phyloP scores from a whole-genome alignment of 139 green algal species.

The Coccomyxa sp. region DNA sequence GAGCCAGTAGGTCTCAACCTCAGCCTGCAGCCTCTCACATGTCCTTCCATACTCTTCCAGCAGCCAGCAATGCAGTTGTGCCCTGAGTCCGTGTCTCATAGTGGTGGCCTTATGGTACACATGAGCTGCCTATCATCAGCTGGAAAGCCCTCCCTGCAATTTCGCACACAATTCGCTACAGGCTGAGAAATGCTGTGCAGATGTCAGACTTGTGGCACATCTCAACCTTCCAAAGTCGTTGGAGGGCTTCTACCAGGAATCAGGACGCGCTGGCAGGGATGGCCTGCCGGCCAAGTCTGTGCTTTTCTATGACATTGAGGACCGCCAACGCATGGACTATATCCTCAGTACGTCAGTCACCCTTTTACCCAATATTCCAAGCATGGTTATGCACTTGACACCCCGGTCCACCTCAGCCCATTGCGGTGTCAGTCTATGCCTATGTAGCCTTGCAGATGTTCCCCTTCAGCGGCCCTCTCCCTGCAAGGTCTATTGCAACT shows the following conservation, averaged over 20 bases:
- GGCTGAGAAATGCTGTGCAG: constrained; percentile 18
- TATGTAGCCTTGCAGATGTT: neutral
- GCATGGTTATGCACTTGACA: too few relatives aligned
- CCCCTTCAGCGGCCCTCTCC: neutral
- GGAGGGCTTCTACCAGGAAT: constrained; percentile 72
- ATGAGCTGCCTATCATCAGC: too few relatives aligned
- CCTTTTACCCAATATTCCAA: too few relatives aligned
- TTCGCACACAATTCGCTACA: too few relatives aligned
- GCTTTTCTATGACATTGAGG: constrained; percentile 50
- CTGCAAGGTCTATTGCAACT: neutral
- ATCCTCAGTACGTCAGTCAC: constrained; percentile 20
- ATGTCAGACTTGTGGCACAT: constrained; percentile 69
- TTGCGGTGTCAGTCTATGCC: neutral
- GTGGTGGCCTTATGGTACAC: too few relatives aligned
- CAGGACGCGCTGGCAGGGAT: constrained; percentile 64
- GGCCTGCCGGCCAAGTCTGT: constrained; percentile 46
- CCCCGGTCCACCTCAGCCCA: too few relatives aligned
- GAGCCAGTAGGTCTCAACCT: constrained; percentile 31
- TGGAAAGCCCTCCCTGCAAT: too few relatives aligned
- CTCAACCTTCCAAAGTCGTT: constrained; percentile 63
- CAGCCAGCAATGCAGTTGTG: too few relatives aligned
- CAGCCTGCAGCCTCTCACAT: too few relatives aligned
- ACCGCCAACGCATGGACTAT: constrained; percentile 29
- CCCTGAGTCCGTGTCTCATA: too few relatives aligned
- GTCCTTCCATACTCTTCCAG: too few relatives aligned